These are phyloP conservation scores for Mycosphaerella arachidis DNA, from an alignment of 2,329 filamentous ascomycete genomes.

Conservation along the genomic window DNA sequence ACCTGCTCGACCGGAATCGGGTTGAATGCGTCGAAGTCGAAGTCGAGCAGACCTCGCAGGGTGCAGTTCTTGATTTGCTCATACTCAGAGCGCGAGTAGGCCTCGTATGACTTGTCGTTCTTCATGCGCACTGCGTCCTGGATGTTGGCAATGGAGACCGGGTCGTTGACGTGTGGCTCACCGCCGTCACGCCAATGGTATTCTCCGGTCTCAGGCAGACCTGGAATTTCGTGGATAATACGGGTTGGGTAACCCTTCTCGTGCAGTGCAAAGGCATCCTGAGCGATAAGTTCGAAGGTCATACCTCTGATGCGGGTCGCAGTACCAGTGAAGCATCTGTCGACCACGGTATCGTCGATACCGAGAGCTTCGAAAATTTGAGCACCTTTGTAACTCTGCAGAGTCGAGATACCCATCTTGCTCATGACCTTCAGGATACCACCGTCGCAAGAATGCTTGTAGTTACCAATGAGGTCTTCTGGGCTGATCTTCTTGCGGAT, in stretches of 20 bases:
- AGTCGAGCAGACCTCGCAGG: constrained; percentile 87
- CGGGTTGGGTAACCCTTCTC: constrained; percentile 86
- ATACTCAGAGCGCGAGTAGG: constrained; percentile 87
- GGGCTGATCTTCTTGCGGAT: constrained; percentile 85
- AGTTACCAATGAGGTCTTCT: constrained; percentile 84
- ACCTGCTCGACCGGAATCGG: constrained; percentile 94
- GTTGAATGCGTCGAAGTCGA: constrained; percentile 82
- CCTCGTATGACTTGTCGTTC: constrained; percentile 98
- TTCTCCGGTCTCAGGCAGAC: constrained; percentile 86
- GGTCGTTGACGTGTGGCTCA: constrained; percentile 92
- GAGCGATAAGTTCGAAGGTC: constrained; percentile 87
- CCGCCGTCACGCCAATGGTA: constrained; percentile 98
- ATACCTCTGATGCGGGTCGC: constrained; percentile 91
- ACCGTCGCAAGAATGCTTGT: constrained; percentile 93
- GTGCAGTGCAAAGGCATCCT: constrained; percentile 91
- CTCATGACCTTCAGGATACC: constrained; percentile 98
- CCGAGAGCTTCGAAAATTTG: constrained; percentile 97
- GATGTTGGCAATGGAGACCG: constrained; percentile 90
- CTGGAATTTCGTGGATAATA: constrained; percentile 69
- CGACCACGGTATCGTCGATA: constrained; percentile 85
- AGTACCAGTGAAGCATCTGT: constrained; percentile 91
- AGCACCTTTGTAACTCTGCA: constrained; percentile 94
- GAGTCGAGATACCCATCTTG: constrained; percentile 98
- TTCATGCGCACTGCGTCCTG: constrained; percentile 94
- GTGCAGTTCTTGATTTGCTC: constrained; percentile 97